Base-by-base conservation (phyloP, 805 yeast species). In the Maudiozyma saulgeensis region DNA sequence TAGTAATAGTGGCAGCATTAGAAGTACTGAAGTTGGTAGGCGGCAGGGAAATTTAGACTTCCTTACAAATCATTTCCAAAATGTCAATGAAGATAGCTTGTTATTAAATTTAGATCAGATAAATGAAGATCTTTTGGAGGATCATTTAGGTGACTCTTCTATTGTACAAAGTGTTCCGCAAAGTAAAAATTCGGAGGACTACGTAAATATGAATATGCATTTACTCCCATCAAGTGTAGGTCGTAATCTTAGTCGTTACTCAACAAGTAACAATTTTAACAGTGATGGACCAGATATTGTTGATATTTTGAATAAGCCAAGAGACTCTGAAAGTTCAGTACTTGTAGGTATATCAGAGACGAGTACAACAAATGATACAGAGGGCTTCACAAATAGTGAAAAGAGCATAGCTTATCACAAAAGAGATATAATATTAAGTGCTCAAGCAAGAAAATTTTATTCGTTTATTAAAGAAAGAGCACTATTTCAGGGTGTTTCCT, bases 201-300 rank as follows among this genome's bases (percentile, higher is more conserved):
- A 51, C 26, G 39, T 61, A 47, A 47, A 54, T 7, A 49, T 61
- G 32, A 57, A 63, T 45, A 51, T 65, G 16, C 59, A 61, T 11
- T 46, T 64, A 34, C 67, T 67, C 0, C 63, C 69, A 7, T 65
- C 69, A 12, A 63, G 67, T 45, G 56, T 61, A 43, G 68, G 66
- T 3, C 51, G 63, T 37, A 45, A 46, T 35, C 32, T 44, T 2
- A 61, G 59, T 7, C 54, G 64, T 32, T 56, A 49, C 23, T 43
- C 52, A 1, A 56, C 59, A n/a, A 53, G 45, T 23, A 51, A 51
- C 26, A 51, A 51, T 9, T n/a, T 26, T 1, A 45, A 48, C 21
- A 46, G 52, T 13, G 62, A 44, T 2, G 49, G 39, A n/a, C 43
- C 49, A 21, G 52, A 49, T 16, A 34, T 48, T 25, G 45, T 44